Percentiles rank a stretch among this genome's conserved stretches.
phyloP scores from a whole-genome alignment of 1,284 basidiomycete genomes.

The Naganishia liquefaciens region DNA sequence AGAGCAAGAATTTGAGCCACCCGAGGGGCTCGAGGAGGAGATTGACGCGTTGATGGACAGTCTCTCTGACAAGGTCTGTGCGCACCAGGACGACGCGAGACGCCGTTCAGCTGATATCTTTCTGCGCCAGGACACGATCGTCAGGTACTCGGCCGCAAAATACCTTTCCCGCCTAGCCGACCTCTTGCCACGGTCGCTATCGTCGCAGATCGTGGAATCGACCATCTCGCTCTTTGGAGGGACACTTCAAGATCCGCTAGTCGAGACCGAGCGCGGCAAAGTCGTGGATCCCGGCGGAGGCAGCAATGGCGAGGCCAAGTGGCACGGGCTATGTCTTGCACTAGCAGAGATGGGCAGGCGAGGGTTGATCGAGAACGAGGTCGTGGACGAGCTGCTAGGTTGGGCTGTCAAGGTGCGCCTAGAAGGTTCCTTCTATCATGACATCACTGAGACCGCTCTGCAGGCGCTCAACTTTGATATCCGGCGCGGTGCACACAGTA shows the following conservation, averaged over 20 bases:
- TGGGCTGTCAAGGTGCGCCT: constrained; percentile 74
- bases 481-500: constrained; percentile 83
- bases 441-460: background rate
- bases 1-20: constrained; percentile 66
- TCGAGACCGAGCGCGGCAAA: constrained; percentile 42
- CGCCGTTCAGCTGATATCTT: constrained; percentile 1
- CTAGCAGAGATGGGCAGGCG: constrained; percentile 88
- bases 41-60: constrained; percentile 73
- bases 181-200: constrained; percentile 72
- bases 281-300: constrained; percentile 57
- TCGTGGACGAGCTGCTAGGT: constrained; percentile 65
- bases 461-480: constrained; percentile 92
- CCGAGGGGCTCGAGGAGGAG: constrained; percentile 74
- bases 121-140: constrained; percentile 84
- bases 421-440: constrained; percentile 26
- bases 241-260: constrained; percentile 50
- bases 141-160: constrained; percentile 94
- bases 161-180: constrained; percentile 83
- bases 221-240: constrained; percentile 67
- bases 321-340: constrained; percentile 93
- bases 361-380: constrained; percentile 65
- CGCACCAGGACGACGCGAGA: background rate
- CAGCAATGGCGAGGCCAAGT: constrained; percentile 76
- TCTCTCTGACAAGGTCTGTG: constrained; percentile 76
- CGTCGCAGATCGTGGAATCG: constrained; percentile 76